Base-by-base conservation (phyloP, 148 eudicot species). In the Chenopodium suecicum region DNA sequence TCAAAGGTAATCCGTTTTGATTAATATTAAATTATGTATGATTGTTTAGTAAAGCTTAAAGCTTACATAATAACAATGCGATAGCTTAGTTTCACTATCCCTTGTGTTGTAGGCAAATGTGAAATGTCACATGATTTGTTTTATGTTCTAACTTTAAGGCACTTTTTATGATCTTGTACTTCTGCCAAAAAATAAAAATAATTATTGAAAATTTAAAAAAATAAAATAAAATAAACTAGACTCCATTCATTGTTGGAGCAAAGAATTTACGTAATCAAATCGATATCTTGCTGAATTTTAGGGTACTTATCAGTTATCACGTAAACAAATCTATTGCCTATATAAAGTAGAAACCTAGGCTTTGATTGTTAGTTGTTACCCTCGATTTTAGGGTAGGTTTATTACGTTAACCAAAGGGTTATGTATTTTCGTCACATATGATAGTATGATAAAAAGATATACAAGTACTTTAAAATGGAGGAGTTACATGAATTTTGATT, bases 41-140 rank as follows among this genome's bases (percentile, higher is more conserved):
- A 70, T 70, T 9, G 9, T 79, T 32, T 79, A 67, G 9, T 25
- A 20, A 52, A 69, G 9, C 56, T 29, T 25, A 20, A 52, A 69
- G 9, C 56, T 29, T 47, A 73, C 58, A 73, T 19, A 2, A 73
- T 23, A 4, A 56, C 20, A 4, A 56, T 56, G 32, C 11, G 64
- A 48, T 74, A 14, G 31, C n/a, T 80, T 80, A 67, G 29, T 62
- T 12, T 73, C 70, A 44, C 34, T 8, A 31, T 81, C 66, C 72
- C 83, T 75, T 81, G 9, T 48, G 32, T 81, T 66, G 52, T 75
- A 27, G 65, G 67, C 79, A 75, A 81, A 48, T 34, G 41, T 75
- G 74, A 81, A 81, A 48, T 34, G 41, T 75, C 79, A 81, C 79
- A 81, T 81, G 83, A 81, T 50, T 31, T 25, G 63, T 11, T 77